Evolutionary conservation across 148 eudicot genomes (phyloP), one percentile per base, ranked within the genome.

Genomic region (Rhododendron williamsianum): DNA sequence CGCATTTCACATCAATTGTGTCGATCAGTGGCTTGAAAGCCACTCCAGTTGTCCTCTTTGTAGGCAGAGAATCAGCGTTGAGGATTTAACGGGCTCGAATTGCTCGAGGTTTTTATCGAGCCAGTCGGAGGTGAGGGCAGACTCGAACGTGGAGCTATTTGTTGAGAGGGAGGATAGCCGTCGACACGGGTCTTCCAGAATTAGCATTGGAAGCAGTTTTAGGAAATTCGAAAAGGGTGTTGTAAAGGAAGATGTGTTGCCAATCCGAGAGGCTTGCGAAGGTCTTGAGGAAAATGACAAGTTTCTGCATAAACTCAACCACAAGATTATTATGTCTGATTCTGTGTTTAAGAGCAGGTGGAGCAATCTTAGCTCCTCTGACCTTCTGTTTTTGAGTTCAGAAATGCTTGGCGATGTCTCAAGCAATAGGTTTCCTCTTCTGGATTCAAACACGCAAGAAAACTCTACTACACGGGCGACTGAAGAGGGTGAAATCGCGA

Each of bases 41-140:
- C 96, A 94, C 85, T 93, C 98, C 2, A 92, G 93, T 25, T 96
- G 98, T 43, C 98, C 98, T 9, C 91, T 96, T 10, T 96, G 98
- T 63, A 90, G 98, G 87, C 92, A 86, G 19, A 88, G 54, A 1
- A 92, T 96, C 35, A 87, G 83, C 48, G 30, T 83, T 19, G 93
- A 92, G 0, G 98, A 96, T 77, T 80, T 87, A 48, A 36, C 89
- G 7, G 63, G 56, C n/a, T 87, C 92, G 25, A 83, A 33, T 23
- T 92, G 95, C 51, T 87, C 86, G 84, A 91, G 95, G 82, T 84
- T 86, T 45, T 54, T 88, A 19, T 76, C 80, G 81, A 76, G 72
- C 60, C 84, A 86, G 25, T 85, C 85, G 33, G 86, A 85, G 84
- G 27, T 25, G 15, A 30, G 73, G 6, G 80, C 84, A 49, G 90